Evolutionary conservation across 2,329 filamentous ascomycete species (phyloP).

Genomic region (Arthrocladium fulminans): DNA sequence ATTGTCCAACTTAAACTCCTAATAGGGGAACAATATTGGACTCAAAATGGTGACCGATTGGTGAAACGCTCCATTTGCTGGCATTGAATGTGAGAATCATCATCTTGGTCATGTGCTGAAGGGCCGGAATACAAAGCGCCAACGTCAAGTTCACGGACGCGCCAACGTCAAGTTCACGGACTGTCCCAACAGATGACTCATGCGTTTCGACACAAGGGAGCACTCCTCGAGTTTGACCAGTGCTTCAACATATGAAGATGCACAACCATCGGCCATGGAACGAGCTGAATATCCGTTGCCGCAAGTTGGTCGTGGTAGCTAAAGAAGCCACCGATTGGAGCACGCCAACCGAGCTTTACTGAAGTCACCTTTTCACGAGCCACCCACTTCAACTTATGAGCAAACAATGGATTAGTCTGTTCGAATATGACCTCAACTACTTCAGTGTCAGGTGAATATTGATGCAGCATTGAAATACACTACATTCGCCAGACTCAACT

Average conservation of each 20-base stretch:
- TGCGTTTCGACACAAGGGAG: not conserved
- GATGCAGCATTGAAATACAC: slow-evolving; percentile 54
- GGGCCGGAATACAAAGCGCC: not conserved
- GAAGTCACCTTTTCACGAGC: slow-evolving; percentile 50
- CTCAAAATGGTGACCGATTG: too few species aligned
- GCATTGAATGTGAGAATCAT: too few species aligned
- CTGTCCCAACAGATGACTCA: not conserved
- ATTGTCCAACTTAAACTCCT: not conserved
- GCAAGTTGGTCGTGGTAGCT: slow-evolving; percentile 9
- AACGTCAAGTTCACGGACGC: not conserved
- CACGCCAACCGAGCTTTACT: slow-evolving; percentile 37
- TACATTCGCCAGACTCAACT: slow-evolving; percentile 37
- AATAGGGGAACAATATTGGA: too few species aligned
- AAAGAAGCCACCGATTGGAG: slow-evolving; percentile 36
- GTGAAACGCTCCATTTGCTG: too few species aligned
- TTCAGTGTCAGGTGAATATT: slow-evolving; percentile 53
- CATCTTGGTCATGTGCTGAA: not conserved
- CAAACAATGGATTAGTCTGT: slow-evolving; percentile 44
- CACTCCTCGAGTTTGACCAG: not conserved
- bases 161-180: not conserved
- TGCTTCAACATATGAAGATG: not conserved
- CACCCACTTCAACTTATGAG: slow-evolving; percentile 50
- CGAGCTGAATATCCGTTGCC: not conserved
- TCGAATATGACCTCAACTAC: slow-evolving; percentile 50
- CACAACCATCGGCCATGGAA: not conserved